These are phyloP conservation scores for Dryas octopetala DNA, from an alignment of 306 rosid genomes.

Conservation along the genomic window DNA sequence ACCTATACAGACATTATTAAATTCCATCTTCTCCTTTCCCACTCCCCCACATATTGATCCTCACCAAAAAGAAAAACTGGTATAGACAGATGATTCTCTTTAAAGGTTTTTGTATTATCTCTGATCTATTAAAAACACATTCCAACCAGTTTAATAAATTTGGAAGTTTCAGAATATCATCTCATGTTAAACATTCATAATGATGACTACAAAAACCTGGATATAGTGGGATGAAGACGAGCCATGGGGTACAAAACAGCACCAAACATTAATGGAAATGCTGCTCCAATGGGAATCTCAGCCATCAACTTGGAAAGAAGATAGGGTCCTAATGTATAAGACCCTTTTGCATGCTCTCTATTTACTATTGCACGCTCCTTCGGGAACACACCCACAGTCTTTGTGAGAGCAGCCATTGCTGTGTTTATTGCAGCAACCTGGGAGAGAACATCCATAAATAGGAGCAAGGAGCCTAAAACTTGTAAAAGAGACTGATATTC, in stretches of 20 bases:
- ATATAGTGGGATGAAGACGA: conserved; percentile 79
- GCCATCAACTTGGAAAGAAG: conserved; percentile 86
- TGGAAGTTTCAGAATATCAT: conserved; percentile 15
- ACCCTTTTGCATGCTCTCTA: conserved; percentile 87
- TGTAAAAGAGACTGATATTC: conserved; percentile 16
- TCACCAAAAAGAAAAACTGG: neutral
- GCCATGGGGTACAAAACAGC: conserved; percentile 93
- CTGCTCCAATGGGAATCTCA: conserved; percentile 89
- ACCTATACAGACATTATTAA: neutral
- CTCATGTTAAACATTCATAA: neutral
- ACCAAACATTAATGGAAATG: conserved; percentile 90
- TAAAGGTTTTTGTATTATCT: neutral
- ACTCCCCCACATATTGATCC: neutral
- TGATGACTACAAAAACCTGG: conserved; percentile 46
- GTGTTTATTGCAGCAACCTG: conserved; percentile 98
- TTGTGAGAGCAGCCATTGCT: conserved; percentile 98
- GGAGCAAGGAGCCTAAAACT: conserved; percentile 23
- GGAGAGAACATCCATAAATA: conserved; percentile 28
- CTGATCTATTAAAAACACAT: neutral
- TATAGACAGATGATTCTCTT: neutral
- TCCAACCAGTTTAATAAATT: neutral
- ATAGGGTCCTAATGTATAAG: conserved; percentile 89
- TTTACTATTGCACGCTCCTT: conserved; percentile 88
- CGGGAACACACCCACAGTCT: conserved; percentile 84
- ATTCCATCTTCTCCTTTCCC: neutral